Evolutionary conservation across 2,329 filamentous ascomycete genomes (phyloP).

Genomic region (Xenosphaeropsis pyriputrescens): DNA sequence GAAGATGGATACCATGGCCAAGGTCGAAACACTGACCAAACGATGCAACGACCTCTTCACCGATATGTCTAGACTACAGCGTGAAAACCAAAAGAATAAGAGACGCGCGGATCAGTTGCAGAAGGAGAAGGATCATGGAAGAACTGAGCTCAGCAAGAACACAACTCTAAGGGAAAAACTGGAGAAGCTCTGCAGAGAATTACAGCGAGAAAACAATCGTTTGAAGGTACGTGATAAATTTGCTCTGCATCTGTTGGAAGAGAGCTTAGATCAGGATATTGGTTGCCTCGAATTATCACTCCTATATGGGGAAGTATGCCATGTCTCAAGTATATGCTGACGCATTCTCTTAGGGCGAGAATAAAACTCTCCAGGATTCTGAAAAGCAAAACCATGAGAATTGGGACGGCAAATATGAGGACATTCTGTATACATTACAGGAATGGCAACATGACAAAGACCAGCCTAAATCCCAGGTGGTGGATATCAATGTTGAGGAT

Average conservation of each 20-base stretch:
- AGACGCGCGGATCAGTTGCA: constrained; percentile 87
- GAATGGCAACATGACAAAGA: constrained; percentile 80
- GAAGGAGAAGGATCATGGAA: constrained; percentile 87
- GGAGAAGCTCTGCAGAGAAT: constrained; percentile 86
- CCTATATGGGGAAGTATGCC: too few relatives aligned
- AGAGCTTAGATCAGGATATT: constrained; percentile 2
- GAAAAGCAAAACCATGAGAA: constrained; percentile 71
- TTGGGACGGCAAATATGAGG: constrained; percentile 74
- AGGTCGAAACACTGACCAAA: constrained; percentile 80
- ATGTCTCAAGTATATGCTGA: constrained; percentile 7
- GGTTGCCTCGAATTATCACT: too few relatives aligned
- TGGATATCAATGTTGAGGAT: constrained; percentile 81
- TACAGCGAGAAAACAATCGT: constrained; percentile 96
- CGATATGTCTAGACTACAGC: constrained; percentile 90
- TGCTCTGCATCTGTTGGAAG: background rate
- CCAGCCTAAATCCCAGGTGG: constrained; percentile 62
- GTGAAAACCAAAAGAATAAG: constrained; percentile 91
- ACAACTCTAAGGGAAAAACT: constrained; percentile 88
- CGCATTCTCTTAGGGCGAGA: constrained; percentile 55
- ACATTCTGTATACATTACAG: constrained; percentile 70
- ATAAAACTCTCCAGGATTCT: constrained; percentile 76
- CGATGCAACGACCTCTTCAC: constrained; percentile 83
- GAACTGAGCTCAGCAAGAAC: constrained; percentile 81
- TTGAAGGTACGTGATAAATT: constrained; percentile 53
- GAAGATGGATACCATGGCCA: constrained; percentile 83